These are phyloP conservation scores for Trichoderma sp. DNA, from an alignment of 2,329 filamentous ascomycete species.

Conservation along the genomic window DNA sequence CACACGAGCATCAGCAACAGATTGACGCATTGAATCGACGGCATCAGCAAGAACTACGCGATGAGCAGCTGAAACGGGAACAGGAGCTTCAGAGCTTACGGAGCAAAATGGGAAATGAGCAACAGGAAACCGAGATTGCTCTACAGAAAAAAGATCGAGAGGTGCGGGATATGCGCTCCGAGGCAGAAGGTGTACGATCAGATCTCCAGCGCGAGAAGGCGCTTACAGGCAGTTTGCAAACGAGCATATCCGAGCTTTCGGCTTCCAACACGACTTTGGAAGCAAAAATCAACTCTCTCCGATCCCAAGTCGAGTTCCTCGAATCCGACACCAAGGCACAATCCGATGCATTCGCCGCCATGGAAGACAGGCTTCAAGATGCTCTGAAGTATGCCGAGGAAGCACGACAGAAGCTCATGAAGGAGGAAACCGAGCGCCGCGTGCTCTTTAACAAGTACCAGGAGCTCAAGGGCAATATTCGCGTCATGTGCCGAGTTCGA, in stretches of 20 bases:
- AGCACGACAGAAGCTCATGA: conserved; percentile 79
- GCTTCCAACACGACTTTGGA: conserved; percentile 69
- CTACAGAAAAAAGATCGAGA: conserved; percentile 57
- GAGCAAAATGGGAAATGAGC: conserved; percentile 51
- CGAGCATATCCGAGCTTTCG: conserved; percentile 58
- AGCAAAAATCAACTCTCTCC: conserved; percentile 71
- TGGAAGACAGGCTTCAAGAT: conserved; percentile 78
- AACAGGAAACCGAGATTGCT: conserved; percentile 50
- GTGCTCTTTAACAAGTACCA: conserved; percentile 98
- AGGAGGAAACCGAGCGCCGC: conserved; percentile 85
- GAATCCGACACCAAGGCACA: conserved; percentile 89
- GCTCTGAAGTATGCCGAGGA: conserved; percentile 69
- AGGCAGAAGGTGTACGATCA: conserved; percentile 47
- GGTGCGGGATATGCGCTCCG: conserved; percentile 49
- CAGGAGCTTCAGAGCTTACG: conserved; percentile 68
- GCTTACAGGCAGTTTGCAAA: conserved; percentile 56
- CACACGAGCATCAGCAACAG: conserved; percentile 66
- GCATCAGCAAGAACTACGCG: conserved; percentile 65
- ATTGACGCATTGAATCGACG: conserved; percentile 64
- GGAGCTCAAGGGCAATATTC: conserved; percentile 96
- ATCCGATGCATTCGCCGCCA: conserved; percentile 78
- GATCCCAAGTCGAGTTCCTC: conserved; percentile 82
- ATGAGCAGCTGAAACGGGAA: conserved; percentile 59
- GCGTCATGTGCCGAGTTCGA: conserved; percentile 95
- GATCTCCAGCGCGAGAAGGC: conserved; percentile 64